Base-by-base conservation (phyloP, 257 asterid genomes). In the Prunella vulgaris region DNA sequence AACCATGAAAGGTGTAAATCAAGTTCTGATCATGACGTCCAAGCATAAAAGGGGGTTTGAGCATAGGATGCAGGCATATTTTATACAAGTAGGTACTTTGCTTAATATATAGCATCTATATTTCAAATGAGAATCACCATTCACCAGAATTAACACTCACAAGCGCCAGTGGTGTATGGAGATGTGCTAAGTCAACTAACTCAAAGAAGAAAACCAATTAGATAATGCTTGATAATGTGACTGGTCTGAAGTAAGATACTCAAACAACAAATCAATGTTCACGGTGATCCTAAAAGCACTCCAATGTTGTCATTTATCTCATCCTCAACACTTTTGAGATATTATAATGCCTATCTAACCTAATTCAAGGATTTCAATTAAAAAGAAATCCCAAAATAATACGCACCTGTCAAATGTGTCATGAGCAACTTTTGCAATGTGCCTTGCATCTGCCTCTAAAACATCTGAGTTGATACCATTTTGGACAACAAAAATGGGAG, bases 361-460 rank as follows among this genome's bases (percentile, higher is more conserved):
- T 30, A 18, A 42, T n/a, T 7, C n/a, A 15, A 40, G 33, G 24
- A 40, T 22, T 42, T 17, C 27, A 52, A 17, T 17, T 4, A 37
- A 22, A 76, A 33, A 7, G 33, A 22, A 59, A 12, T 37, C 8
- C 35, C 17, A 33, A 25, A 60, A 49, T 5, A 28, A 58, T 10
- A 68, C 46, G 60, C 79, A 92, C 98, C 85, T 86, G 52, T 73
- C 80, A 70, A 84, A 82, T 61, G 86, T 71, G 76, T 89, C 84
- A 20, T 28, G 64, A 65, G 84, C 93, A 75, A 81, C 42, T 76
- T 78, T 80, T 12, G 88, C 89, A 70, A 89, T 84, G 64, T 38
- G 57, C 64, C 72, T 66, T 54, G 90, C 90, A 75, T 92, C 81
- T 60, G 92, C 95, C 80, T 84, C 92, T 35, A 80, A 56, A 56